These are phyloP conservation scores for Triangularia setosa DNA, from an alignment of 2,329 filamentous ascomycete species.

Conservation along the genomic window DNA sequence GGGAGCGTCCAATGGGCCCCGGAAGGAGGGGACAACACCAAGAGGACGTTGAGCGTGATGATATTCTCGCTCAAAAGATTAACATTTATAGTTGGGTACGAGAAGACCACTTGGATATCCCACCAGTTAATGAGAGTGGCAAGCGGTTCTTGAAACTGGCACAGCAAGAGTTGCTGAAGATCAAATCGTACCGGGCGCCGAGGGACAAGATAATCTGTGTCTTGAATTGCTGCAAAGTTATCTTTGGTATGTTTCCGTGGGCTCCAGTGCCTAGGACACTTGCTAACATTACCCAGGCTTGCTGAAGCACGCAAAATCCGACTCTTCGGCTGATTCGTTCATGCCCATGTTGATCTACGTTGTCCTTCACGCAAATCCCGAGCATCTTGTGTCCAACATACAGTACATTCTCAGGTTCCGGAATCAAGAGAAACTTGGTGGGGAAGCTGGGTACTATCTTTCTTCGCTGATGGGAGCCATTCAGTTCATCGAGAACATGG, in stretches of 20 bases:
- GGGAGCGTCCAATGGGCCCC: constrained; percentile 66
- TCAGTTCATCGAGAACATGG: constrained; percentile 94
- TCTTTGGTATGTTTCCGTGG: constrained; percentile 65
- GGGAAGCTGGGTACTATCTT: constrained; percentile 97
- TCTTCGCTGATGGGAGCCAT: constrained; percentile 95
- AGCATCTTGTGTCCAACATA: constrained; percentile 93
- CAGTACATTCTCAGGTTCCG: constrained; percentile 97
- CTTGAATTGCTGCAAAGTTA: constrained; percentile 98
- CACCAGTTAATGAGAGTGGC: constrained; percentile 77
- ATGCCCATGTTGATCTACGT: constrained; percentile 94
- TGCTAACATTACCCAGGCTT: constrained; percentile 55
- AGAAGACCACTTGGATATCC: constrained; percentile 91
- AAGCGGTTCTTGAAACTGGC: constrained; percentile 83
- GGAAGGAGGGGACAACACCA: constrained; percentile 94
- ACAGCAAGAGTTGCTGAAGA: constrained; percentile 92
- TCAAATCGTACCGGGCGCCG: constrained; percentile 94
- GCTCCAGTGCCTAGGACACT: rapidly evolving
- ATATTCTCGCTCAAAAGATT: constrained; percentile 94
- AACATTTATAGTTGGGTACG: constrained; percentile 93
- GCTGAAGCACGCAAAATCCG: constrained; percentile 84
- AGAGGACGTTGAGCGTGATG: constrained; percentile 94
- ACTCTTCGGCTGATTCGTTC: constrained; percentile 94
- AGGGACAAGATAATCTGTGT: constrained; percentile 98
- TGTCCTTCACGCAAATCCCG: constrained; percentile 88
- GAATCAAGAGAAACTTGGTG: constrained; percentile 93